A percentile compares a stretch with the other conserved stretches of the same genome.
phyloP scores from a whole-genome alignment of 2,329 filamentous ascomycete species.

The Aspergillus carbonarius region DNA sequence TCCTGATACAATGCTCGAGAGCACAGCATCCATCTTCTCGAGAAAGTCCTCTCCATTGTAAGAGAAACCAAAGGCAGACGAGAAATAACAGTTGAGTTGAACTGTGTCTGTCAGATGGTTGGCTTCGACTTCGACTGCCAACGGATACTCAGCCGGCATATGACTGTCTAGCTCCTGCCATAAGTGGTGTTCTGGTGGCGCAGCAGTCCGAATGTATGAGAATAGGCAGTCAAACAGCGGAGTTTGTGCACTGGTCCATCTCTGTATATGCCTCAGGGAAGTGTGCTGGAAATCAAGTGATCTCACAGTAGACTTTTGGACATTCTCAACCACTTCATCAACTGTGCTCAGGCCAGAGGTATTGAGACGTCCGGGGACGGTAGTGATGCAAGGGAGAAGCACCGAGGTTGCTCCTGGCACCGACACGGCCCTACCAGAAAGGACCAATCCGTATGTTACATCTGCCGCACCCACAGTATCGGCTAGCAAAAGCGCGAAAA shows the following conservation, averaged over 20 bases:
- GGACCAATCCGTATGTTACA: constrained; percentile 35
- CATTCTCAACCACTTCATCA: constrained; percentile 21
- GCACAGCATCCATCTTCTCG: constrained; percentile 33
- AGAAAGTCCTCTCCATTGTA: constrained; percentile 27
- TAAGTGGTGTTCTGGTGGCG: constrained; percentile 16
- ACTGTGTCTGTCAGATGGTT: constrained; percentile 23
- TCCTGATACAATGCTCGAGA: constrained; percentile 27
- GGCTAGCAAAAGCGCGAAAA: constrained; percentile 36
- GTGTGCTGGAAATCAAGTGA: constrained; percentile 39
- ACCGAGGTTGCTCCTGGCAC: constrained; percentile 33
- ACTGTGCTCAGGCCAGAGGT: constrained; percentile 21
- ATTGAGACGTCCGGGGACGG: constrained; percentile 36
- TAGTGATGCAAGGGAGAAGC: constrained; percentile 38
- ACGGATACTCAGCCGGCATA: constrained; percentile 37
- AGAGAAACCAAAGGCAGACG: constrained; percentile 24
- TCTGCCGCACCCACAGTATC: constrained; percentile 27
- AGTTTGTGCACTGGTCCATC: constrained; percentile 32
- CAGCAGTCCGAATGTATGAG: constrained; percentile 28
- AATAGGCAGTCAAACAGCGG: constrained; percentile 39
- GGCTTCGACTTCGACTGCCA: constrained; percentile 37
- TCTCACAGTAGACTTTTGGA: constrained; percentile 26
- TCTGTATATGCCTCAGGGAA: constrained; percentile 35
- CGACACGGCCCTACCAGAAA: constrained; percentile 35
- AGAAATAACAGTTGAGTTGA: constrained; percentile 26
- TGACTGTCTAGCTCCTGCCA: constrained; percentile 34